Conservation (phyloP, 352 stramenopile genomes). For the Phytophthora syringae region DNA sequence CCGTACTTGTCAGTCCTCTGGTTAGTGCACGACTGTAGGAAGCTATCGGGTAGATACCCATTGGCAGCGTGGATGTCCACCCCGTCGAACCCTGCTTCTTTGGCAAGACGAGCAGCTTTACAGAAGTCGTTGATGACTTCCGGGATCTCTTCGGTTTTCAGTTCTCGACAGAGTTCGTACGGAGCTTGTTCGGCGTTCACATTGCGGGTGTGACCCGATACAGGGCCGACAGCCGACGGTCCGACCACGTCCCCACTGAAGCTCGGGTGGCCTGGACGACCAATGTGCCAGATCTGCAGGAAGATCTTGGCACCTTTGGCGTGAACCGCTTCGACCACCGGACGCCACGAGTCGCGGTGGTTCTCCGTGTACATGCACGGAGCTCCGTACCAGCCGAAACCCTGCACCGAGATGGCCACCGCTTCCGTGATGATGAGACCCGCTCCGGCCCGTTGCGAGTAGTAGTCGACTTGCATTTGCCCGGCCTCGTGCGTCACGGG, state of each 20-base stretch:
- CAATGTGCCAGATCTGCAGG: conserved; percentile 74
- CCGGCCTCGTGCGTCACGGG: conserved; percentile 32
- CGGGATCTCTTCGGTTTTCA: conserved; percentile 77
- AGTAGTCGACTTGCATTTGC: conserved; percentile 52
- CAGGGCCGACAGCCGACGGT: conserved; percentile 40
- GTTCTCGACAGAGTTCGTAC: conserved; percentile 50
- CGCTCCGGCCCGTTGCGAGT: conserved; percentile 31
- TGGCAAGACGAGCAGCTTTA: conserved; percentile 54
- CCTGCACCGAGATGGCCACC: conserved; percentile 38
- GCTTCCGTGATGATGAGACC: conserved; percentile 42
- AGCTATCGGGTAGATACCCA: conserved; percentile 91
- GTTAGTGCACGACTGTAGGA: conserved; percentile 79
- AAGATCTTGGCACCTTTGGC: conserved; percentile 59
- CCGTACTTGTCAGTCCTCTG: conserved; percentile 84
- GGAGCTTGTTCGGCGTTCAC: conserved; percentile 32
- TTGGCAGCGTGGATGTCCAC: conserved; percentile 81
- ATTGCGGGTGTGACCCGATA: conserved; percentile 32
- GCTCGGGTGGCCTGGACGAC: conserved; percentile 48
- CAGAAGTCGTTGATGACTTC: conserved; percentile 71
- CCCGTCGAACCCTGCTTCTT: conserved; percentile 74
- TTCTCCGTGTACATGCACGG: conserved; percentile 55
- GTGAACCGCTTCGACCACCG: conserved; percentile 69
- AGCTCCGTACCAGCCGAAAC: conserved; percentile 46
- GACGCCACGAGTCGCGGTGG: conserved; percentile 49
- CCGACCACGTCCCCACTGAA: conserved; percentile 50